Percentiles rank a stretch among this genome's conserved stretches.
Conservation (phyloP, 225 moss, liverwort and hornwort genomes). For the Takakia lepidozioides region DNA sequence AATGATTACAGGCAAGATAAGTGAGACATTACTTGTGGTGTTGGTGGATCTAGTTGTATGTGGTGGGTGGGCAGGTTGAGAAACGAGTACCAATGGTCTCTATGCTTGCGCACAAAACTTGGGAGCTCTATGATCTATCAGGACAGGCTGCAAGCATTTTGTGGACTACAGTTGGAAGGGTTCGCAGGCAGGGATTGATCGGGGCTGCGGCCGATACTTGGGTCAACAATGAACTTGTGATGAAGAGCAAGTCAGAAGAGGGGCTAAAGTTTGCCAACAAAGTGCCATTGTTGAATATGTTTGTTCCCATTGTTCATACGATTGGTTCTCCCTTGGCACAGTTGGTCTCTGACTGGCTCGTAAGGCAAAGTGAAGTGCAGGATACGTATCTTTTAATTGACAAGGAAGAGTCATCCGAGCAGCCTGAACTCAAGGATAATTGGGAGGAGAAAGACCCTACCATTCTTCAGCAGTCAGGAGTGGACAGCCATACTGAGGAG, state of each 20-base stretch:
- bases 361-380: conserved; percentile 26
- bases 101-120: conserved; percentile 16
- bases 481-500: conserved; percentile 11
- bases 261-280: conserved; percentile 18
- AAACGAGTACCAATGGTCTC: conserved; percentile 33
- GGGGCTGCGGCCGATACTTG: conserved; percentile 49
- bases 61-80: conserved; percentile 15
- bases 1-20: no score
- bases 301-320: conserved; percentile 34
- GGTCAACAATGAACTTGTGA: conserved; percentile 33
- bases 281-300: conserved; percentile 24
- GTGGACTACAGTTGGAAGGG: conserved; percentile 21
- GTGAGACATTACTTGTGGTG: background rate
- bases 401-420: conserved; percentile 13
- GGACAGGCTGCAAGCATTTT: conserved; percentile 18
- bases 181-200: conserved; percentile 31
- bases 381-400: conserved; percentile 20
- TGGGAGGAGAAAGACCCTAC: conserved; percentile 21
- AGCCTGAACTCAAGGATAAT: conserved; percentile 9
- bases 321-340: conserved; percentile 32
- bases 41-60: conserved; percentile 2
- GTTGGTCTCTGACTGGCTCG: conserved; percentile 33
- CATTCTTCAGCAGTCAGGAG: conserved; percentile 19
- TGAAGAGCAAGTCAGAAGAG: conserved; percentile 32
- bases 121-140: conserved; percentile 18